Base-by-base conservation (phyloP, 2,329 filamentous ascomycete genomes). In the Exserohilum turcica region DNA sequence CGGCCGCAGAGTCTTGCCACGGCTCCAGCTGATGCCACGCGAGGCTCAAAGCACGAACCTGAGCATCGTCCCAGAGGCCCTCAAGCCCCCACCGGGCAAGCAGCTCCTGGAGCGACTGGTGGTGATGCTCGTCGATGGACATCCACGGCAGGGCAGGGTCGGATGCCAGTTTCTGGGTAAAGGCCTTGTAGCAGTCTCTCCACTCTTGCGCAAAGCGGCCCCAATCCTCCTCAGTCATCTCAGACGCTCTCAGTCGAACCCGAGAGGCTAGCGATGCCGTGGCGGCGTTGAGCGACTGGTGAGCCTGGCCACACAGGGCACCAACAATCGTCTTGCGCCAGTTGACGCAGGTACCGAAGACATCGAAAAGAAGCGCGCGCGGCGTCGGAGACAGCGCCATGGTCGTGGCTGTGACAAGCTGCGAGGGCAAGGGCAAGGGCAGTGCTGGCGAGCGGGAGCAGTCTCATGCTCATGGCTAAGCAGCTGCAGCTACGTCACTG, bases 261-360 rank as follows among this genome's bases (percentile, higher is more conserved):
- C 74, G 59, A 8, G 77, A 75, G 0, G 83, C 66, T 5, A 86
- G 70, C 12, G 77, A 75, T 48, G 72, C 67, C 31, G 75, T 72
- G 33, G 77, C 63, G 13, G 80, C 76, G 28, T 79, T 79, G 39
- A 86, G 77, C 2, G 78, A 76, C 2, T 64, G 62, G 54, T 73
- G 71, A 12, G 84, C 81, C 33, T 80, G 79, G 9, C 78, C 67
- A 19, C 75, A 70, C 42, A 94, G 81, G 48, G 84, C 83, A 7
- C 80, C 76, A 12, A 80, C 83, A 16, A 94, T 84, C 2, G 85
- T 84, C 33, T 78, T 79, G 51, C 89, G 86, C 89, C 90, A 93
- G 77, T 93, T 82, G 39, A 94, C 90, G 58, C 87, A 85, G 1
- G 91, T 94, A 37, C 89, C 89, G 72, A 92, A 92, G 64, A 91